A percentile compares a stretch with the other conserved stretches of the same genome.
Evolutionary conservation across 495 filamentous ascomycete species (phyloP).

Genomic region (Tuber borchii): DNA sequence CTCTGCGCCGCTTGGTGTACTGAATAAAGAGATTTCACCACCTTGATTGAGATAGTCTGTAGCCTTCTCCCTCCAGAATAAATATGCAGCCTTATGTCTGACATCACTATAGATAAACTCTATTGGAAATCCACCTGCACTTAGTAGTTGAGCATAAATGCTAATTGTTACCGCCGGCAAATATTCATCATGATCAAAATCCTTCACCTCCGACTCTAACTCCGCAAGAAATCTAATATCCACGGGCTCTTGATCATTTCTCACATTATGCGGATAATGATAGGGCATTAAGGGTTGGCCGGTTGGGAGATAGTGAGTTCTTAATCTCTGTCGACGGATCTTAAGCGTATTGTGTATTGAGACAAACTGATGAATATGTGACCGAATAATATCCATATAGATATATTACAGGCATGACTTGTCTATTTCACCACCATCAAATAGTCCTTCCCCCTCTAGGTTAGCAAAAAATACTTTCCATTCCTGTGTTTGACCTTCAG

Average conservation of each 20-base stretch:
- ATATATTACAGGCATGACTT: conserved; percentile 10
- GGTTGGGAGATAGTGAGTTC: conserved; percentile 1
- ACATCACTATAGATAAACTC: too few relatives aligned
- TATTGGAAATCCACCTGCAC: too few relatives aligned
- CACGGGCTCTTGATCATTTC: neutral
- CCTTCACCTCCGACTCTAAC: neutral
- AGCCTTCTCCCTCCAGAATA: too few relatives aligned
- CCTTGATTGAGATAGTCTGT: too few relatives aligned
- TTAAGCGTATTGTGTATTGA: neutral
- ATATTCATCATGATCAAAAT: conserved; percentile 4
- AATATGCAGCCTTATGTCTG: too few relatives aligned
- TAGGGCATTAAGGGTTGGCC: neutral
- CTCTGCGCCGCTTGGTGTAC: too few relatives aligned
- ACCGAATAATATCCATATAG: conserved; percentile 10
- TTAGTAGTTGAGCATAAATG: too few relatives aligned
- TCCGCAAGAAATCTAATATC: neutral
- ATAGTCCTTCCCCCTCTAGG: neutral
- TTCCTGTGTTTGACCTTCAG: neutral
- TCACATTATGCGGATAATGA: neutral
- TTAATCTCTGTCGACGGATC: neutral
- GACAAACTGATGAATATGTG: conserved; percentile 8
- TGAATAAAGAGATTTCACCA: too few relatives aligned
- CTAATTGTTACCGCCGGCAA: neutral
- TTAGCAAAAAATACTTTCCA: conserved; percentile 4
- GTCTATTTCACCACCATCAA: neutral